Percentiles rank a stretch among this genome's conserved stretches.
phyloP scores from a whole-genome alignment of 345 rosid species.

The Eucalyptus victrix region DNA sequence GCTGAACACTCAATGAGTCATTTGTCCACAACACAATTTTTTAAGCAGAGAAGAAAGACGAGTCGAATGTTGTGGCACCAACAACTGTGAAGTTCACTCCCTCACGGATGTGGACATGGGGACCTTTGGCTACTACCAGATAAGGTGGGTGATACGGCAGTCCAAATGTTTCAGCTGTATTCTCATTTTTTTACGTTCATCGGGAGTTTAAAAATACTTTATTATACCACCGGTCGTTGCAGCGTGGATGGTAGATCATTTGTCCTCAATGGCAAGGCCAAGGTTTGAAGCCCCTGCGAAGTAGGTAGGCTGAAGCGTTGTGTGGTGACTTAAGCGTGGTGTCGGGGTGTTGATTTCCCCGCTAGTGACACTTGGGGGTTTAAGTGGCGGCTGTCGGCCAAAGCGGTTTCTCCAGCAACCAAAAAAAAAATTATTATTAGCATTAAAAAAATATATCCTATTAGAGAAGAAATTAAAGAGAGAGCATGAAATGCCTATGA shows the following conservation, averaged over 20 bases:
- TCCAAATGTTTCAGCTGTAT: not conserved
- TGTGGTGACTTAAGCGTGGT: too few species aligned
- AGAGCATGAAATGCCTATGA: slow-evolving; percentile 20
- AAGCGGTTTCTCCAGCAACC: too few species aligned
- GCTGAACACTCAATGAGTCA: slow-evolving; percentile 24
- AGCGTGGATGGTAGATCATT: too few species aligned
- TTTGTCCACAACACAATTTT: slow-evolving; percentile 29
- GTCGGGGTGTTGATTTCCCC: too few species aligned
- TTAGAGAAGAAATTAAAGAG: not conserved
- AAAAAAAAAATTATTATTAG: too few species aligned
- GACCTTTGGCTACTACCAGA: not conserved
- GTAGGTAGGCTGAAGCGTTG: too few species aligned
- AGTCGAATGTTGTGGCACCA: slow-evolving; percentile 39
- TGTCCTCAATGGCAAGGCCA: too few species aligned
- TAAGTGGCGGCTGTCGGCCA: too few species aligned
- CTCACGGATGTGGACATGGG: not conserved
- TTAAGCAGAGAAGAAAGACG: slow-evolving; percentile 9
- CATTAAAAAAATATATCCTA: not conserved
- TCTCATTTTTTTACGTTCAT: not conserved
- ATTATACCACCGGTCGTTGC: too few species aligned
- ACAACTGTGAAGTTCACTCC: slow-evolving; percentile 52
- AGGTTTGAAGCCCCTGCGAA: too few species aligned
- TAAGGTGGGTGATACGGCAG: not conserved
- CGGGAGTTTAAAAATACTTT: slow-evolving; percentile 28
- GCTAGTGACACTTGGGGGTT: too few species aligned